Conservation (phyloP, 176 grass and related monocot genomes). For the Cocos nucifera region DNA sequence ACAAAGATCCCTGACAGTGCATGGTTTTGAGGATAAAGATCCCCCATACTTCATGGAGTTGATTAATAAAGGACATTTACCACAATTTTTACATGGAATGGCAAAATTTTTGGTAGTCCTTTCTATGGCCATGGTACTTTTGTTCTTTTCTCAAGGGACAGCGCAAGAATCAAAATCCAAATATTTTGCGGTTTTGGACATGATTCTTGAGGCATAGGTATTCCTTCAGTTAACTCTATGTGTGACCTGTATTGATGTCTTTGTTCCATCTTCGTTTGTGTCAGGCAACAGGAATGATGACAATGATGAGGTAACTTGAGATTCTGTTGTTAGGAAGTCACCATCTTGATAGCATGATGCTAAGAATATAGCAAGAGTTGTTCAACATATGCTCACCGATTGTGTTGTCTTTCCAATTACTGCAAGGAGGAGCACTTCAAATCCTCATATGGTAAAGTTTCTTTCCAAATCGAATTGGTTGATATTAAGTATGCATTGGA, state of each 20-base stretch:
- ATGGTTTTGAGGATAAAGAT: constrained; percentile 65
- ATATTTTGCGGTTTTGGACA: neutral
- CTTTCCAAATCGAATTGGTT: constrained; percentile 58
- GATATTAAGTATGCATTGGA: neutral
- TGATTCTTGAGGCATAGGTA: neutral
- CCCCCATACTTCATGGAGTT: constrained; percentile 83
- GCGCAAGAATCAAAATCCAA: no score
- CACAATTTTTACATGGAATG: constrained; percentile 85
- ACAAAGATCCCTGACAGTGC: constrained; percentile 90
- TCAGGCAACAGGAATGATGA: constrained; percentile 88
- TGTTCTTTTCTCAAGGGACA: no score
- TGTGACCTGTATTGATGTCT: neutral
- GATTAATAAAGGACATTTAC: constrained; percentile 88
- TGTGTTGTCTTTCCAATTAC: constrained; percentile 60
- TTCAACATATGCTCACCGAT: constrained; percentile 70
- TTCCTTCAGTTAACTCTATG: no score
- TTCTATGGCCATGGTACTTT: no score
- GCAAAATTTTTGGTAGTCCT: constrained; percentile 13
- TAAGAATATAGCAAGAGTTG: constrained; percentile 81
- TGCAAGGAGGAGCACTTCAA: constrained; percentile 44
- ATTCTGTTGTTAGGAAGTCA: constrained; percentile 62
- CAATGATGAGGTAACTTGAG: constrained; percentile 72
- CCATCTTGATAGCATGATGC: constrained; percentile 80
- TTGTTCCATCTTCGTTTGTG: constrained; percentile 4
- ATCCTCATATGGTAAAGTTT: constrained; percentile 44